Base-by-base conservation (phyloP, 225 moss, liverwort and hornwort genomes). In the Pseudoscleropodium purum region DNA sequence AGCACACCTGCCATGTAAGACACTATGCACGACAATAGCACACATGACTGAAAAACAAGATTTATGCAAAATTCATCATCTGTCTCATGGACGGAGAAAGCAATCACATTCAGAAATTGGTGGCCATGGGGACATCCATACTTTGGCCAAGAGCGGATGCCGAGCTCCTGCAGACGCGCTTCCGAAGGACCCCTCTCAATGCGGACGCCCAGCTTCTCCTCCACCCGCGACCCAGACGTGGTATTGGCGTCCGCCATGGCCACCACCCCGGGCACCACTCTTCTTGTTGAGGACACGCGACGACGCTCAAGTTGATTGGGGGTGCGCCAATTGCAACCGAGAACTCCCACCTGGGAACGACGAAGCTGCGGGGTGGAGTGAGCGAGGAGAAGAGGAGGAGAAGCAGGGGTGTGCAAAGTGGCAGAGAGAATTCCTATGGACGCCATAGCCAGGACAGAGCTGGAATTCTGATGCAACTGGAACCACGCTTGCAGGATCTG, bases 61-160 rank as follows among this genome's bases (percentile, higher is more conserved):
- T 20, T 30, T 15, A 19, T 6, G 68, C 54, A 29, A 68, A n/a
- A 33, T 57, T 74, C 30, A 45, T 45, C 59, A 9, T 73, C 39
- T 57, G 5, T 34, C 9, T 16, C 29, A 37, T 6, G 8, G 25
- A 34, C 18, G 26, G 41, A 72, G 67, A 30, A 20, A 73, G 72
- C 17, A 27, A 39, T 60, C 13, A 34, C 51, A 36, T 26, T 39
- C n/a, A 9, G 65, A 52, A 65, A 65, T 36, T 20, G 84, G 36
- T 29, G 73, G 37, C 6, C n/a, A 43, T 31, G 36, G 31, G 45
- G 17, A 74, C 76, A 81, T 73, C 27, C 73, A 45, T 87, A 95
- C 94, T 95, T 95, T 80, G 94, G 92, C 93, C 93, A 95, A 61
- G 94, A 92, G 59, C 91, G 94, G 64, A 93, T 87, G 60, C 94